These are phyloP conservation scores for Oryza australiensis DNA, from an alignment of 176 grass and related monocot species.

Conservation along the genomic window DNA sequence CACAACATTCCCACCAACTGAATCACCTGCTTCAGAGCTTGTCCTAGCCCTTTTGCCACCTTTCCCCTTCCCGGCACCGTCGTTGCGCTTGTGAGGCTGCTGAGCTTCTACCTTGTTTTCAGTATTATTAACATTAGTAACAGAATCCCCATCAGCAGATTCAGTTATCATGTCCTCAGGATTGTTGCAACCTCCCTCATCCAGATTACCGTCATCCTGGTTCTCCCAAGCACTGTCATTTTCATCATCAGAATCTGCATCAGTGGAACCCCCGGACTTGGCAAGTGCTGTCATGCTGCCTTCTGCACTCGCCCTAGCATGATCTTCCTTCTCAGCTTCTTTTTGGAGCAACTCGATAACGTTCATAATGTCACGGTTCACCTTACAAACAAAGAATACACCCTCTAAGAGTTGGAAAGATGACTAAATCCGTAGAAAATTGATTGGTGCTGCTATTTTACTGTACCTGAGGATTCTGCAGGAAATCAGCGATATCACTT, in stretches of 20 bases:
- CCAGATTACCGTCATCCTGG: constrained; percentile 34
- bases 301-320: constrained; percentile 29
- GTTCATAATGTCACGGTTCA: constrained; percentile 84
- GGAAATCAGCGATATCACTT: constrained; percentile 79
- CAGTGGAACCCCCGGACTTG: too few species aligned
- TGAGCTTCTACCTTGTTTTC: constrained; percentile 32
- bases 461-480: constrained; percentile 76
- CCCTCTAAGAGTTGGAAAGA: too few species aligned
- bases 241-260: constrained; percentile 35
- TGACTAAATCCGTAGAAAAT: not conserved
- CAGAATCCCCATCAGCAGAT: constrained; percentile 13
- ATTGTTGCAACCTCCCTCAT: constrained; percentile 27
- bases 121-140: constrained; percentile 14
- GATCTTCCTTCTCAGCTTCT: constrained; percentile 52
- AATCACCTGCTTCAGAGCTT: not conserved
- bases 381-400: constrained; percentile 41
- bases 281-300: not conserved
- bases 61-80: not conserved
- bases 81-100: constrained; percentile 21
- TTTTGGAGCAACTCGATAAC: constrained; percentile 58
- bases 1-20: not conserved
- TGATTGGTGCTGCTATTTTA: not conserved
- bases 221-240: constrained; percentile 24
- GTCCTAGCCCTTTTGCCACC: constrained; percentile 35
- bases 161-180: not conserved